These are phyloP conservation scores for Esteya vermicola DNA, from an alignment of 2,329 filamentous ascomycete species.

Conservation along the genomic window DNA sequence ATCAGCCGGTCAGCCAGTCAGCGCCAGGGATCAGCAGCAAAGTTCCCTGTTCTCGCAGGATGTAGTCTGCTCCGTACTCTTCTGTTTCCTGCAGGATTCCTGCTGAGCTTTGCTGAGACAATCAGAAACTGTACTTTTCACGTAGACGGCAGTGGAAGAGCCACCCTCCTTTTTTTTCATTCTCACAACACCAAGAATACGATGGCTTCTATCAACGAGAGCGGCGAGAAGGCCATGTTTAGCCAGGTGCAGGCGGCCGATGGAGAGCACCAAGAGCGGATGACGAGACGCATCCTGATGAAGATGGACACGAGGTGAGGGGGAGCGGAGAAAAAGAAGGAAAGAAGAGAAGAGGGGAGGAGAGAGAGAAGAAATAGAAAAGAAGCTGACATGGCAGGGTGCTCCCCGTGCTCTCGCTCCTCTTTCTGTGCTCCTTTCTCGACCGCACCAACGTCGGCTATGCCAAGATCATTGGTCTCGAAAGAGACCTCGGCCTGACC, in stretches of 20 bases:
- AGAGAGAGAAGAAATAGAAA: neutral
- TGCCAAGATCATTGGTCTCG: slow-evolving; percentile 49
- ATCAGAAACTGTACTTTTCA: no score
- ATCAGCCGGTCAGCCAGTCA: no score
- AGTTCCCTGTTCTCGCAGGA: no score
- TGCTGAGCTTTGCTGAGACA: no score
- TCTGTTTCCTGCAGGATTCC: no score
- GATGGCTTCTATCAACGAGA: neutral
- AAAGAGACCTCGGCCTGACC: slow-evolving; percentile 40
- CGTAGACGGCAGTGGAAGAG: no score
- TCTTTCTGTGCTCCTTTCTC: slow-evolving; percentile 50
- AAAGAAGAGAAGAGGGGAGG: no score
- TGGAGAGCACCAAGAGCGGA: neutral
- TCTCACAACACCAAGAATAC: neutral
- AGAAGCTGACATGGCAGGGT: slow-evolving; percentile 14
- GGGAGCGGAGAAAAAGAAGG: no score
- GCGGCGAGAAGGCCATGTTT: neutral
- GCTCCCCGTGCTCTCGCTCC: slow-evolving; percentile 45
- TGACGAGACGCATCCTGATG: neutral
- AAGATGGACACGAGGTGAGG: neutral
- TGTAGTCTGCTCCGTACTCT: no score
- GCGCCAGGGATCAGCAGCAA: neutral
- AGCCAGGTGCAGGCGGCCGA: neutral
- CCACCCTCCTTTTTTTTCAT: no score
- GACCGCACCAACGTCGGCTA: slow-evolving; percentile 65